Evolutionary conservation across 139 green algal genomes (phyloP), one percentile per base, ranked within the genome.

Genomic region (Spirogloea muscicola): DNA sequence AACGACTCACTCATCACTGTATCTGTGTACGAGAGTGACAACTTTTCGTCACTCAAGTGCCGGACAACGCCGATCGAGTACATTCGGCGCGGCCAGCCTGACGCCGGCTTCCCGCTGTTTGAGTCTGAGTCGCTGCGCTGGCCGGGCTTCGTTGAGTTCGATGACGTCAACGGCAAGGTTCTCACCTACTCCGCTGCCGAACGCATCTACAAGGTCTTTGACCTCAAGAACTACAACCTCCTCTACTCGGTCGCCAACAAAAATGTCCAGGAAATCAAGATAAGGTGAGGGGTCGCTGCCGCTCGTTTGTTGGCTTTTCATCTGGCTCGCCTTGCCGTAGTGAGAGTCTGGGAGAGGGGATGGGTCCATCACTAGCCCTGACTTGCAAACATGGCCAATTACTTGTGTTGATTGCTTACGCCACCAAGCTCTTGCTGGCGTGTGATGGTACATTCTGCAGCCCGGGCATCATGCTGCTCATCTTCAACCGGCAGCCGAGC

Each of bases 61-160:
- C 55, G 46, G 25, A 71, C 52, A 13, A 79, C 65, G 21, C 64
- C 65, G 49, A 16, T 83, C 48, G 76, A 84, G 49, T 79, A 84
- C 74, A 84, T 87, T 34, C 58, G 80, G 37, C n/a, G 72, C n/a
- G 82, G 82, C 40, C 21, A 59, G 65, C 82, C 82, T 16, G 75
- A 84, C 25, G 62, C 27, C 7, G 82, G 82, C 33, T 72, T 84
- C 5, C 57, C 84, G 3, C 76, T 89, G 18, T 89, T 89, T 55
- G 71, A 82, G 2, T 41, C 42, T 1, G 85, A 89, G 64, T 69
- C 43, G 37, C 61, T 89, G 33, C 33, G 46, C 2, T 89, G 76
- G 75, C 85, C 85, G 1, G 84, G 84, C 40, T 89, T 89, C 68
- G 85, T 89, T 2, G 85, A 89, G 77, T 89, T 89, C 65, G 76